These are phyloP conservation scores for Pachysandra terminalis DNA, from an alignment of 164 flowering plant species.

Conservation along the genomic window DNA sequence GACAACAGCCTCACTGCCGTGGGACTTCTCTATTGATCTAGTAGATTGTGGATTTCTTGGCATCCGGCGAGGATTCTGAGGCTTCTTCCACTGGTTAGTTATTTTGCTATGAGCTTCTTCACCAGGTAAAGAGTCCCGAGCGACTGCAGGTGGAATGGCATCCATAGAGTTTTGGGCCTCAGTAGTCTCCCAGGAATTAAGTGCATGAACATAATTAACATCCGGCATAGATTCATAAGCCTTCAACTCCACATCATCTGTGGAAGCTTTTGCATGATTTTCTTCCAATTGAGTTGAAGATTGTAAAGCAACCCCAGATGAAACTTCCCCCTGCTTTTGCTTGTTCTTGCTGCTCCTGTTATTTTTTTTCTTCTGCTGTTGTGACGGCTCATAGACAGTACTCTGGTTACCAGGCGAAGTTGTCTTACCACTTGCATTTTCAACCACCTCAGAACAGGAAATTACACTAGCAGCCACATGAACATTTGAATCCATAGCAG, in stretches of 20 bases:
- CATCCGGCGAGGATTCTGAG: too few species aligned
- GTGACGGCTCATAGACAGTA: conserved; percentile 27
- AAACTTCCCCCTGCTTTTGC: conserved; percentile 49
- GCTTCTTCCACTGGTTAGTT: too few species aligned
- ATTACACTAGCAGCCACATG: conserved; percentile 9
- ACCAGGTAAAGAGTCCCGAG: conserved; percentile 22
- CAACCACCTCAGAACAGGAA: conserved; percentile 17
- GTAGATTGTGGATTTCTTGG: conserved; percentile 47
- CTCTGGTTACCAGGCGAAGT: conserved; percentile 19
- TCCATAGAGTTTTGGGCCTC: conserved; percentile 22
- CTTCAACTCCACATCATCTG: conserved; percentile 30
- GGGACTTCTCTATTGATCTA: conserved; percentile 43
- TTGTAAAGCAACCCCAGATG: conserved; percentile 17
- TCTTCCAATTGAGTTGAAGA: conserved; percentile 24
- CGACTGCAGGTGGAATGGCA: conserved; percentile 30
- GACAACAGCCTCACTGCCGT: conserved; percentile 52
- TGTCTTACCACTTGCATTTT: conserved; percentile 26
- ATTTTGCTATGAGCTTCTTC: conserved; percentile 39
- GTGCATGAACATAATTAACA: conserved; percentile 22
- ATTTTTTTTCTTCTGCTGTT: conserved; percentile 49
- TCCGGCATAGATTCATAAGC: conserved; percentile 27
- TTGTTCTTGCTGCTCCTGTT: conserved; percentile 52
- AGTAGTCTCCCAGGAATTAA: conserved; percentile 5
- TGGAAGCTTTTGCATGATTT: conserved; percentile 19
- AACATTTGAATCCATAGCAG: conserved; percentile 21